Evolutionary conservation across 177 flowering plant genomes (phyloP).

Genomic region (Vitis hybrid): DNA sequence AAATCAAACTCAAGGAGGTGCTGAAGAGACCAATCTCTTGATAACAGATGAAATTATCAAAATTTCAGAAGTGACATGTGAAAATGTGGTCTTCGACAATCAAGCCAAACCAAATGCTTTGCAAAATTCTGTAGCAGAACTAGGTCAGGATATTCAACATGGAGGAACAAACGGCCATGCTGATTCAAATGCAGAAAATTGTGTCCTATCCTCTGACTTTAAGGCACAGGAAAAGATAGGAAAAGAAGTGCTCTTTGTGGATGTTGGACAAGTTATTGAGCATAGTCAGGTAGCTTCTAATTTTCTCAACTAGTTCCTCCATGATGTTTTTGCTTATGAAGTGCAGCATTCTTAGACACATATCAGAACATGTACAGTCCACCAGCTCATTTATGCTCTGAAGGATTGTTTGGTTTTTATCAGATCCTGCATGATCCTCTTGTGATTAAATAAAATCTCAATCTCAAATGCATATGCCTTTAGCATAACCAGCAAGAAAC

Average conservation of each 20-base stretch:
- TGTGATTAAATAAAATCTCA: too few relatives aligned
- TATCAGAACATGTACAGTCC: too few relatives aligned
- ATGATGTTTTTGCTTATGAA: neutral
- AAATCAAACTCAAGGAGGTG: constrained; percentile 20
- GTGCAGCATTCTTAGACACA: neutral
- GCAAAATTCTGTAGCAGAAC: constrained; percentile 14
- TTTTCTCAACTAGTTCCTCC: neutral
- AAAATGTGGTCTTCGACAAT: neutral
- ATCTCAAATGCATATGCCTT: too few relatives aligned
- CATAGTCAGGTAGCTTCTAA: constrained; percentile 21
- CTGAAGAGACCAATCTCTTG: constrained; percentile 28
- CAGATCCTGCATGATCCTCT: too few relatives aligned
- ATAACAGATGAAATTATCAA: constrained; percentile 31
- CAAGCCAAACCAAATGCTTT: constrained; percentile 9
- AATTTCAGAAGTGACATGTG: constrained; percentile 21
- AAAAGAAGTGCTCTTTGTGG: constrained; percentile 9
- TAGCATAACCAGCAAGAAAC: too few relatives aligned
- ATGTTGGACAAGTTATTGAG: constrained; percentile 15
- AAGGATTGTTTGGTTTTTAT: too few relatives aligned
- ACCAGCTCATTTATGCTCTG: too few relatives aligned
- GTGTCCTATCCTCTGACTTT: neutral
- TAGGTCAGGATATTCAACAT: constrained; percentile 18
- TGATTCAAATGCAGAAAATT: constrained; percentile 15
- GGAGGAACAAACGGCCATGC: constrained; percentile 17
- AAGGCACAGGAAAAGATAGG: constrained; percentile 6